These are phyloP conservation scores for Colletotrichum sp. DNA, from an alignment of 2,329 filamentous ascomycete genomes.

Conservation along the genomic window DNA sequence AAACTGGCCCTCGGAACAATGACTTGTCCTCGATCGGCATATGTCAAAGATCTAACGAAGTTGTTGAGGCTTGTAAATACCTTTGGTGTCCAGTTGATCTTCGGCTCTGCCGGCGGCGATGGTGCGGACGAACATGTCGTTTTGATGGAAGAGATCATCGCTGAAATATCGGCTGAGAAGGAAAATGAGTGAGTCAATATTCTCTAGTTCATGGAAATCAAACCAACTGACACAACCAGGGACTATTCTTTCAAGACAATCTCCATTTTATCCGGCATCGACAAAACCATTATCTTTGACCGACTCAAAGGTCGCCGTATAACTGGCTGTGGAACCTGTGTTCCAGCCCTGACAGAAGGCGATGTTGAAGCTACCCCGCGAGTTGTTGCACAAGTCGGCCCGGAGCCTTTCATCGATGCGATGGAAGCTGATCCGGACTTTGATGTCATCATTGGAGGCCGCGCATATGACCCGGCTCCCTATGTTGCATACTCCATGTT, in stretches of 20 bases:
- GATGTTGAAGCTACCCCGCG: background rate
- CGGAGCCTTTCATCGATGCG: background rate
- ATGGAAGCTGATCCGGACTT: background rate
- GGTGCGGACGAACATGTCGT: background rate
- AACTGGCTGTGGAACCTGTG: background rate
- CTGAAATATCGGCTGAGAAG: background rate
- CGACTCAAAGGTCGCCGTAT: background rate
- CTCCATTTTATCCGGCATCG: background rate
- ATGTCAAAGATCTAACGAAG: background rate
- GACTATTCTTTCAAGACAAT: background rate
- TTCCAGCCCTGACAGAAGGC: background rate
- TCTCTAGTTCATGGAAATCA: background rate
- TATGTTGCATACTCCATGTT: background rate
- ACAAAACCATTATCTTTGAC: background rate
- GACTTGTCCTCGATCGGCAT: background rate
- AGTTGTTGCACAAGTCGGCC: background rate
- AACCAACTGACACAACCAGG: background rate
- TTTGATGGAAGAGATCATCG: background rate
- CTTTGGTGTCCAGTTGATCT: background rate
- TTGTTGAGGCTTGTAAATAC: background rate
- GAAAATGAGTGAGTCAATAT: background rate
- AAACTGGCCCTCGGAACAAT: background rate
- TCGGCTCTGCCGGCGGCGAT: background rate
- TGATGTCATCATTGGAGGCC: background rate
- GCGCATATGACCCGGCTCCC: background rate